A percentile compares a stretch with the other conserved stretches of the same genome.
phyloP scores from a whole-genome alignment of 805 yeast species.

The Wickerhamiella alocasiicola region DNA sequence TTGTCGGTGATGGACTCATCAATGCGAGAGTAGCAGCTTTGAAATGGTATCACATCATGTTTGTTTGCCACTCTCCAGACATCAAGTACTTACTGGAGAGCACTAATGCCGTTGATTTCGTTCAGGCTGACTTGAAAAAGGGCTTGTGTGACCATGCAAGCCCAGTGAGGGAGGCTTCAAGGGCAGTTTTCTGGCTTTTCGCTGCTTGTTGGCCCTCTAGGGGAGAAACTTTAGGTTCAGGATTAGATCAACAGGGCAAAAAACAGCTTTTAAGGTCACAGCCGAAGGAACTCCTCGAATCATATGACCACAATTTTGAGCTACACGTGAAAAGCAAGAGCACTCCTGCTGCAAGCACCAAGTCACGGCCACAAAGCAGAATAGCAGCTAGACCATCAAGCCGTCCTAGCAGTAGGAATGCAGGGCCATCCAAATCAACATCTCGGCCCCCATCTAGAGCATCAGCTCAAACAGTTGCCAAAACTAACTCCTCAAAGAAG shows the following conservation, averaged over 20 bases:
- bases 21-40: conserved; percentile 61
- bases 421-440: neutral
- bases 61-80: conserved; percentile 31
- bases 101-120: conserved; percentile 26
- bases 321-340: conserved; percentile 1
- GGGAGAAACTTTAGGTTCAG: conserved; percentile 33
- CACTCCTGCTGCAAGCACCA: neutral
- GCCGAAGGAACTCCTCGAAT: conserved; percentile 8
- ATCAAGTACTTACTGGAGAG: neutral
- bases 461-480: no score
- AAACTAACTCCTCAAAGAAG: no score
- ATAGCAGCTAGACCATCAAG: neutral
- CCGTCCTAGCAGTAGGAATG: neutral
- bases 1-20: conserved; percentile 56
- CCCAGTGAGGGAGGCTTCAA: conserved; percentile 60
- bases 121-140: conserved; percentile 41
- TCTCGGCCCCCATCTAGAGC: neutral
- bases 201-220: conserved; percentile 40
- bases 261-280: conserved; percentile 6
- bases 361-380: neutral
- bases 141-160: conserved; percentile 73
- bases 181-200: conserved; percentile 63
- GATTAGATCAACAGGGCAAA: conserved; percentile 15
- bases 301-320: conserved; percentile 9
- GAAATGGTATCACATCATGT: conserved; percentile 51